phyloP scores from a whole-genome alignment of 148 eudicot species.

The Talinum fruticosum region DNA sequence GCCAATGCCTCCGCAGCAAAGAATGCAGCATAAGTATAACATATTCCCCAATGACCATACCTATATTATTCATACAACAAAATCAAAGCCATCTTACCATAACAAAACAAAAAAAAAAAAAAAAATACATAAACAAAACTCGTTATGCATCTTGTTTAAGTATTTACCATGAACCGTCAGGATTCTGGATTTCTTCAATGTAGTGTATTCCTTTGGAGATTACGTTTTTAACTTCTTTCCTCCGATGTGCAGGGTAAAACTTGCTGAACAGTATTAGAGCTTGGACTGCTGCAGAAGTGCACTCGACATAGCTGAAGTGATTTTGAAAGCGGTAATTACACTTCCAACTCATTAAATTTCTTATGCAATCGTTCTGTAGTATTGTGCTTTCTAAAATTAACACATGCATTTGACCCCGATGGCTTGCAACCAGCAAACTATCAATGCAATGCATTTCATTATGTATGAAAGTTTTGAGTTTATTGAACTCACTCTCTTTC shows the following conservation, averaged over 20 bases:
- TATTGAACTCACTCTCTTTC: constrained; percentile 33
- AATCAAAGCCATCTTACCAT: no score
- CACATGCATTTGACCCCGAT: no score
- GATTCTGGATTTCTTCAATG: constrained; percentile 30
- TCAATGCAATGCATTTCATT: not conserved
- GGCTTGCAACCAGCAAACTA: no score
- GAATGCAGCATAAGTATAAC: constrained; percentile 44
- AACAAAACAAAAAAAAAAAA: no score
- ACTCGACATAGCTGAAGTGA: constrained; percentile 20
- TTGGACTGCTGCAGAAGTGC: constrained; percentile 30
- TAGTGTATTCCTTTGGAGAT: constrained; percentile 29
- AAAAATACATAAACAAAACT: no score
- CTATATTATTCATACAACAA: constrained; percentile 1
- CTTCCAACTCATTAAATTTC: no score
- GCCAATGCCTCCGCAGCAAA: constrained; percentile 38
- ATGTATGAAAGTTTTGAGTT: no score
- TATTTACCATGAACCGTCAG: constrained; percentile 38
- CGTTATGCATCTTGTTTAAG: no score
- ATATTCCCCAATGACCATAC: constrained; percentile 46
- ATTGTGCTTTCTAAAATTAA: no score
- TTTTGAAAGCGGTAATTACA: no score
- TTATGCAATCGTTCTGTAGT: no score
- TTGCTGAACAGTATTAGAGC: constrained; percentile 29
- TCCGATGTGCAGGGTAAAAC: constrained; percentile 28
- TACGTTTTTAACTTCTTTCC: constrained; percentile 29